A percentile compares a stretch with the other conserved stretches of the same genome.
These are phyloP conservation scores for Furcasterigmium sp. DNA, from an alignment of 2,329 filamentous ascomycete species.

Conservation along the genomic window DNA sequence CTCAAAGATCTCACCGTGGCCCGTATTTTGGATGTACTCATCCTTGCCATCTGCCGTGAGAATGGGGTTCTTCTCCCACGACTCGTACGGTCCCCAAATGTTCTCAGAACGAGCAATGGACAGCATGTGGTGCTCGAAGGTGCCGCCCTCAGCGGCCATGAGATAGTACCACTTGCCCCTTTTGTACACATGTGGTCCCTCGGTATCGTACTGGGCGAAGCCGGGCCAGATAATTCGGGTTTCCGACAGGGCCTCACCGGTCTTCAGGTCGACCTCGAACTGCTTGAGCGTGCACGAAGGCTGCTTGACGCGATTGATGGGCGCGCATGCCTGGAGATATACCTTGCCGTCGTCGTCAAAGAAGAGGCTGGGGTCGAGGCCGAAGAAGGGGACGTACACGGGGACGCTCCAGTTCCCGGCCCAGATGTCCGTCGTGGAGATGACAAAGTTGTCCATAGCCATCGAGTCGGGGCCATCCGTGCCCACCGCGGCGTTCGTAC, in stretches of 20 bases:
- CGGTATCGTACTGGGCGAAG: slow-evolving; percentile 4
- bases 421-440: slow-evolving; percentile 15
- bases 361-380: slow-evolving; percentile 41
- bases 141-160: slow-evolving; percentile 33
- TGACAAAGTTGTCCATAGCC: slow-evolving; percentile 13
- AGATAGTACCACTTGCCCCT: slow-evolving; percentile 30
- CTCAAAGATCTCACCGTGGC: slow-evolving; percentile 52
- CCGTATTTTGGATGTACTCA: slow-evolving; percentile 44
- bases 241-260: slow-evolving; percentile 13
- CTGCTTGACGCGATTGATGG: slow-evolving; percentile 2
- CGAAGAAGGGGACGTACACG: slow-evolving; percentile 27
- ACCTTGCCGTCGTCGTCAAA: slow-evolving; percentile 29
- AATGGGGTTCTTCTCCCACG: slow-evolving; percentile 21
- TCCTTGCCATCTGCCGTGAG: slow-evolving; percentile 39
- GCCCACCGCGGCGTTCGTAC: slow-evolving; percentile 14
- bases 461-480: not conserved
- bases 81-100: slow-evolving; percentile 21
- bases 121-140: slow-evolving; percentile 21
- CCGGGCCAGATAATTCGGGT: slow-evolving; percentile 24
- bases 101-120: slow-evolving; percentile 18
- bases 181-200: slow-evolving; percentile 25
- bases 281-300: slow-evolving; percentile 10
- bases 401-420: slow-evolving; percentile 18
- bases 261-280: slow-evolving; percentile 13
- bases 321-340: slow-evolving; percentile 21